Evolutionary conservation across 1,139 yeast genomes (phyloP).

Genomic region (Casaregolazyma lundiana): DNA sequence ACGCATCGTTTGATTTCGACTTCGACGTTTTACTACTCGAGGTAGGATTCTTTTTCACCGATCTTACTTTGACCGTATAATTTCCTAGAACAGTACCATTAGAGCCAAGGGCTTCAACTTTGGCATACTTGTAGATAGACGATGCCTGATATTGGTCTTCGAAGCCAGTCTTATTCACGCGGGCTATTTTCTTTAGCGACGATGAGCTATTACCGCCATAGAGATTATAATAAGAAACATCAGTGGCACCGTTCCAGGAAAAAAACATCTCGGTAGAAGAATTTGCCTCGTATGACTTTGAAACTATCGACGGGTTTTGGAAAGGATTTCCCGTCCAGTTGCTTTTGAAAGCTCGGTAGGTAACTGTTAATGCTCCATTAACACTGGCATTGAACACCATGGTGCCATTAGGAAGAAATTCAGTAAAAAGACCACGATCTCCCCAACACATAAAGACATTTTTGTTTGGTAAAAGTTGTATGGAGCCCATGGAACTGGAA

Average conservation of each 20-base stretch:
- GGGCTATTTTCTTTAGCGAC: background rate
- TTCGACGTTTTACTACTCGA: background rate
- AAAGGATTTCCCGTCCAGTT: constrained; percentile 38
- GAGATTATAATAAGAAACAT: constrained; percentile 8
- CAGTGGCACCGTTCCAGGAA: constrained; percentile 42
- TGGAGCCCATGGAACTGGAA: constrained; percentile 40
- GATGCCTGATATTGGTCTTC: background rate
- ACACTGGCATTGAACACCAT: constrained; percentile 37
- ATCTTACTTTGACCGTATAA: background rate
- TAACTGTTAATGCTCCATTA: constrained; percentile 33
- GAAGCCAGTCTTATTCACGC: constrained; percentile 1
- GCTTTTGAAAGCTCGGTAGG: constrained; percentile 39
- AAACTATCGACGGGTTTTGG: constrained; percentile 34
- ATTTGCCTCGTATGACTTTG: constrained; percentile 19
- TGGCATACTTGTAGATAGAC: background rate
- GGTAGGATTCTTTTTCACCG: background rate
- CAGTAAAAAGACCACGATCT: constrained; percentile 39
- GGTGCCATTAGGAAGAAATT: constrained; percentile 31
- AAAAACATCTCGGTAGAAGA: constrained; percentile 29
- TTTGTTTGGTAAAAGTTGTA: constrained; percentile 38
- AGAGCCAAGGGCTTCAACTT: background rate
- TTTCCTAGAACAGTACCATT: background rate
- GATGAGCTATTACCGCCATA: constrained; percentile 2
- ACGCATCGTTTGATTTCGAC: background rate
- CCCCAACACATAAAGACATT: constrained; percentile 42